Evolutionary conservation across 2,329 filamentous ascomycete species (phyloP).

Genomic region (Plectosphaerella sp.): DNA sequence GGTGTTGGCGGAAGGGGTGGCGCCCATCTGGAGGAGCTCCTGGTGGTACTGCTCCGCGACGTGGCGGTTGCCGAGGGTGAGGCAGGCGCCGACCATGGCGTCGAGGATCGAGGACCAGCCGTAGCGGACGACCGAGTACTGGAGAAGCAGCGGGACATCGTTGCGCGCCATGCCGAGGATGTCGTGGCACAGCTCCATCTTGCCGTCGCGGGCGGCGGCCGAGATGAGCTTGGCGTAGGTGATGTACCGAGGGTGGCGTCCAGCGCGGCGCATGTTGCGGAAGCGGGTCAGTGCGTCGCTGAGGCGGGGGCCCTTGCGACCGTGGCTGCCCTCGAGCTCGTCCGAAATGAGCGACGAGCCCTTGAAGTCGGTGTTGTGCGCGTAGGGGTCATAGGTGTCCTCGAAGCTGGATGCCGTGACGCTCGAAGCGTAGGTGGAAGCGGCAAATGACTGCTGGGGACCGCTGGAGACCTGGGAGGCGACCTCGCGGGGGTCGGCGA

Average conservation of each 20-base stretch:
- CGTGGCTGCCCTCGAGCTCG: conserved; percentile 75
- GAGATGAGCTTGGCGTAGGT: conserved; percentile 95
- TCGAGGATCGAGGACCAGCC: conserved; percentile 97
- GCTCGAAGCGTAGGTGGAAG: conserved; percentile 51
- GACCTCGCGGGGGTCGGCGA: conserved; percentile 50
- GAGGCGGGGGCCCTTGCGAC: conserved; percentile 67
- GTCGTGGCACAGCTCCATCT: conserved; percentile 77
- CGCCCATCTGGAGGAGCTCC: conserved; percentile 85
- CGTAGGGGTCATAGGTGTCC: conserved; percentile 88
- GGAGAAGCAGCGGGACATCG: conserved; percentile 78
- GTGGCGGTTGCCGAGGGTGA: conserved; percentile 75
- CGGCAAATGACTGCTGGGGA: conserved; percentile 40
- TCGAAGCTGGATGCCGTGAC: conserved; percentile 61
- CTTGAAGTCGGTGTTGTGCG: conserved; percentile 85
- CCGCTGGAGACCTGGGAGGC: conserved; percentile 40
- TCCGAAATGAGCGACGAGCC: conserved; percentile 89
- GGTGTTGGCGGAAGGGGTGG: conserved; percentile 91
- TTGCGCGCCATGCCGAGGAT: conserved; percentile 84
- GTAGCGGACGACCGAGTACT: conserved; percentile 85
- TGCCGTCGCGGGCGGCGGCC: conserved; percentile 79
- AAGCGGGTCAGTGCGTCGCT: conserved; percentile 79
- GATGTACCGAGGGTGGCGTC: conserved; percentile 90
- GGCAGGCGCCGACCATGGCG: conserved; percentile 89
- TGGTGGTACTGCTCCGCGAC: conserved; percentile 85
- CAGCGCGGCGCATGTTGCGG: conserved; percentile 87